phyloP scores from a whole-genome alignment of 495 filamentous ascomycete genomes.

The Xylaria bambusicola region DNA sequence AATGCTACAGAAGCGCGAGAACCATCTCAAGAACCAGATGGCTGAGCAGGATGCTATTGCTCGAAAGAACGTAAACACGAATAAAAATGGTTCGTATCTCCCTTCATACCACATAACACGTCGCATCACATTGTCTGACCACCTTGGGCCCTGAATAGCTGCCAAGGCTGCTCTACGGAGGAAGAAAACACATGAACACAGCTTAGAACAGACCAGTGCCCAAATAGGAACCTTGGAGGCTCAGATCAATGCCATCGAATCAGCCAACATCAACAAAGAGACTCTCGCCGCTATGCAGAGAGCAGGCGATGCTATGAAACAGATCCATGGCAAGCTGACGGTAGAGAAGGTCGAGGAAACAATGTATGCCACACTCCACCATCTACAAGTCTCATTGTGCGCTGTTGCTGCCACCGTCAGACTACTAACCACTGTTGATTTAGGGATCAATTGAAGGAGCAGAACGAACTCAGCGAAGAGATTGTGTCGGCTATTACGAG shows the following conservation, averaged over 20 bases:
- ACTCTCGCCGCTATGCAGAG: conserved; percentile 92
- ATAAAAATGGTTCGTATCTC: conserved; percentile 77
- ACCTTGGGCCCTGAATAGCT: conserved; percentile 50
- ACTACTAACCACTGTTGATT: conserved; percentile 28
- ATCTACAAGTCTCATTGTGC: not conserved
- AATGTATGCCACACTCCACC: conserved; percentile 65
- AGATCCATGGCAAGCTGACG: conserved; percentile 86
- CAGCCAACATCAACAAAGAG: conserved; percentile 97
- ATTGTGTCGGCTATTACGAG: conserved; percentile 81
- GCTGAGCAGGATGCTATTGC: conserved; percentile 89
- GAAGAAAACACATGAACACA: conserved; percentile 91
- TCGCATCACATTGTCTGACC: not conserved
- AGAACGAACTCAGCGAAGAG: conserved; percentile 89
- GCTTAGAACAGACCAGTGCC: conserved; percentile 81
- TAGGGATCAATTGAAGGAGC: conserved; percentile 91
- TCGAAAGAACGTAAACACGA: conserved; percentile 84
- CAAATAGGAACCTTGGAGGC: conserved; percentile 92
- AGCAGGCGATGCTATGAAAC: conserved; percentile 83
- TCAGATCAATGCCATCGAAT: conserved; percentile 95
- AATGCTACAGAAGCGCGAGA: conserved; percentile 97
- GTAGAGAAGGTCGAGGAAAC: conserved; percentile 92
- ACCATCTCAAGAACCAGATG: conserved; percentile 86
- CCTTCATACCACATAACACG: conserved; percentile 24
- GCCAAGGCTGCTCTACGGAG: conserved; percentile 89
- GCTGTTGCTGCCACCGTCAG: not conserved